Percentiles rank a stretch among this genome's conserved stretches.
These are phyloP conservation scores for Russula virescens DNA, from an alignment of 768 basidiomycete genomes.

Conservation along the genomic window DNA sequence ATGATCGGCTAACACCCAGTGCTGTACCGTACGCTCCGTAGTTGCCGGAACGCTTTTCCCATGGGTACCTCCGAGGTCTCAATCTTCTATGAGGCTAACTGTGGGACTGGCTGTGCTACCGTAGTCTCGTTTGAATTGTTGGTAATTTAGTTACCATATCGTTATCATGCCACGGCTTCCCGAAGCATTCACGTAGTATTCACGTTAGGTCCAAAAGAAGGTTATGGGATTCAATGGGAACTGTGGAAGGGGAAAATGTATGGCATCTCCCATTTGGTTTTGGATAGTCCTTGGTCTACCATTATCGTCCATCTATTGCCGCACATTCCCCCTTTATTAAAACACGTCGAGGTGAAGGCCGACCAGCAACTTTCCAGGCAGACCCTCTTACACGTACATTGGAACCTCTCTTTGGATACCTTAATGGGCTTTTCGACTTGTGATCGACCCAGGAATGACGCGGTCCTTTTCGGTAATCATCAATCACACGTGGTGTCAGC, in stretches of 20 bases:
- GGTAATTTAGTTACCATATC: constrained; percentile 2
- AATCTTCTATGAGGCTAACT: not conserved
- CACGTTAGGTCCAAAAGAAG: constrained; percentile 10
- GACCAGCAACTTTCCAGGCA: not conserved
- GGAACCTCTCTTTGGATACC: not conserved
- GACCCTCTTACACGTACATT: constrained; percentile 11
- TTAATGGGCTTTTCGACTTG: not conserved
- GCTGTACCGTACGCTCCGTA: constrained; percentile 12
- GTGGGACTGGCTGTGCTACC: not conserved
- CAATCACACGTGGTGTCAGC: constrained; percentile 18
- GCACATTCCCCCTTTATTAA: constrained; percentile 7
- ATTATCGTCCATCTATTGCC: constrained; percentile 15
- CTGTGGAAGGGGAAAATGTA: not conserved
- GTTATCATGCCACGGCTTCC: constrained; percentile 8
- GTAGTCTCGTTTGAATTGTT: not conserved
- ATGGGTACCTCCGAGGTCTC: constrained; percentile 2
- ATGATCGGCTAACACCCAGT: constrained; percentile 19
- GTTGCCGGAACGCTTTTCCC: constrained; percentile 6
- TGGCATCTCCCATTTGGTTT: constrained; percentile 2
- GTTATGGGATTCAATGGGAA: constrained; percentile 2
- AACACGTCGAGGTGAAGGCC: not conserved
- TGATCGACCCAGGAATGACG: constrained; percentile 8
- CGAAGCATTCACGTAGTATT: too few relatives aligned
- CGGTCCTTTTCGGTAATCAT: constrained; percentile 13
- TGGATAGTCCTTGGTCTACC: constrained; percentile 4